Conservation (phyloP, 495 filamentous ascomycete species). For the Penicillium diatomitis region DNA sequence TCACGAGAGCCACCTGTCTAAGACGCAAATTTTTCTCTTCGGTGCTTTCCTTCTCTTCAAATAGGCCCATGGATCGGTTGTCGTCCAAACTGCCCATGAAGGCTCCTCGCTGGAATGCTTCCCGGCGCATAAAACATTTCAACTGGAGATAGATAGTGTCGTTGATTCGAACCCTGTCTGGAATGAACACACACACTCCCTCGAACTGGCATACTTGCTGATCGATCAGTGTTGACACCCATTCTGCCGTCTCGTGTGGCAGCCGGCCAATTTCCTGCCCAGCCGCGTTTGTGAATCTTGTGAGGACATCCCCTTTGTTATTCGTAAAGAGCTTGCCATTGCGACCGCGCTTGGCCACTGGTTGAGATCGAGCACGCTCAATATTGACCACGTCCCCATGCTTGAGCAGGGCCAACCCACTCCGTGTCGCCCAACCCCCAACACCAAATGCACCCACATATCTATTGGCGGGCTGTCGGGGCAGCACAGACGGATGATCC, state of each 20-base stretch:
- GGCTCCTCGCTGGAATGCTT: slow-evolving; percentile 56
- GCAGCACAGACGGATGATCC: slow-evolving; percentile 9
- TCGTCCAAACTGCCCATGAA: slow-evolving; percentile 49
- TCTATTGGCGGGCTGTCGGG: slow-evolving; percentile 49
- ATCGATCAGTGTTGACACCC: slow-evolving; percentile 89
- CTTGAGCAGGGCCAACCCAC: slow-evolving; percentile 60
- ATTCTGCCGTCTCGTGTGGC: slow-evolving; percentile 83
- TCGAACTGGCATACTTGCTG: slow-evolving; percentile 85
- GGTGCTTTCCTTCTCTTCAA: slow-evolving; percentile 74
- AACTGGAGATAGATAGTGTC: slow-evolving; percentile 90
- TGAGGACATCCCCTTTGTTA: slow-evolving; percentile 69
- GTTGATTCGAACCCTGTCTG: slow-evolving; percentile 75
- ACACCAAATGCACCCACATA: slow-evolving; percentile 92
- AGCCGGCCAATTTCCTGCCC: slow-evolving; percentile 83
- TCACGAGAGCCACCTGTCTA: slow-evolving; percentile 78
- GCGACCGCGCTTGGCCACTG: slow-evolving; percentile 42
- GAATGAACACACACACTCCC: slow-evolving; percentile 81
- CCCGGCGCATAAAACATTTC: slow-evolving; percentile 62
- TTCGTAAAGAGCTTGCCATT: slow-evolving; percentile 41
- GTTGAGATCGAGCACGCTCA: slow-evolving; percentile 70
- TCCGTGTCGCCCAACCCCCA: slow-evolving; percentile 85
- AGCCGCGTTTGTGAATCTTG: slow-evolving; percentile 76
- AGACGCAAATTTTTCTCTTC: slow-evolving; percentile 81
- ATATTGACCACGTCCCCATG: slow-evolving; percentile 76
- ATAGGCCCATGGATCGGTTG: slow-evolving; percentile 61